phyloP scores from a whole-genome alignment of 2,329 filamentous ascomycete species.

The Alternaria solani region DNA sequence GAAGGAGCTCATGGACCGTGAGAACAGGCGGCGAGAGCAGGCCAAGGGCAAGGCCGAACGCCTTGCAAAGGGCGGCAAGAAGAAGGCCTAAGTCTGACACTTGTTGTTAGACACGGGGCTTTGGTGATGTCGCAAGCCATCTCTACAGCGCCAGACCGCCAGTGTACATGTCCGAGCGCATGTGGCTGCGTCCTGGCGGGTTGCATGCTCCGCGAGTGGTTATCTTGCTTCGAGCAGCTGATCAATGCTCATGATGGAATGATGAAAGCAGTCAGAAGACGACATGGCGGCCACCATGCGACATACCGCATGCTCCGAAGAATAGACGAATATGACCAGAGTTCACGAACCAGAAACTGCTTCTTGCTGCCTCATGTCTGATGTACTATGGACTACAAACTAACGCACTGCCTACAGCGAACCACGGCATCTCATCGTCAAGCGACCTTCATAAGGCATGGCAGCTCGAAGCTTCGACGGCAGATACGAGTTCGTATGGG shows the following conservation, averaged over 20 bases:
- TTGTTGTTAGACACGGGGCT: background rate
- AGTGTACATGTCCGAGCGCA: conserved; percentile 22
- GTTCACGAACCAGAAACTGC: conserved; percentile 6
- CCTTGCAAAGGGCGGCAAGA: conserved; percentile 50
- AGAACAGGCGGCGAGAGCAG: conserved; percentile 59
- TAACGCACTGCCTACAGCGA: background rate
- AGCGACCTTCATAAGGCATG: background rate
- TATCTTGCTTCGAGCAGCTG: conserved; percentile 4
- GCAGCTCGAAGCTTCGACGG: conserved; percentile 11
- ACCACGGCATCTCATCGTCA: background rate
- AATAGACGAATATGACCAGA: conserved; percentile 14
- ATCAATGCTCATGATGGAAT: conserved; percentile 12
- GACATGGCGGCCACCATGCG: conserved; percentile 1
- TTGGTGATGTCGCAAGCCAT: background rate
- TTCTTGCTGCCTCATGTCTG: background rate
- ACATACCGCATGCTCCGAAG: conserved; percentile 10
- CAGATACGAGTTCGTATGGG: conserved; percentile 15
- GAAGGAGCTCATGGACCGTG: conserved; percentile 57
- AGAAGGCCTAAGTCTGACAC: conserved; percentile 37
- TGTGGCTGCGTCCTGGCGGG: conserved; percentile 13
- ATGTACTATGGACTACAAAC: background rate
- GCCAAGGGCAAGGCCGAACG: conserved; percentile 57
- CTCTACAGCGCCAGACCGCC: background rate
- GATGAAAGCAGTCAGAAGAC: conserved; percentile 16
- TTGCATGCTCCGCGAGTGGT: conserved; percentile 41